Conservation (phyloP, 2,329 filamentous ascomycete genomes). For the Rhynchosporium secalis region DNA sequence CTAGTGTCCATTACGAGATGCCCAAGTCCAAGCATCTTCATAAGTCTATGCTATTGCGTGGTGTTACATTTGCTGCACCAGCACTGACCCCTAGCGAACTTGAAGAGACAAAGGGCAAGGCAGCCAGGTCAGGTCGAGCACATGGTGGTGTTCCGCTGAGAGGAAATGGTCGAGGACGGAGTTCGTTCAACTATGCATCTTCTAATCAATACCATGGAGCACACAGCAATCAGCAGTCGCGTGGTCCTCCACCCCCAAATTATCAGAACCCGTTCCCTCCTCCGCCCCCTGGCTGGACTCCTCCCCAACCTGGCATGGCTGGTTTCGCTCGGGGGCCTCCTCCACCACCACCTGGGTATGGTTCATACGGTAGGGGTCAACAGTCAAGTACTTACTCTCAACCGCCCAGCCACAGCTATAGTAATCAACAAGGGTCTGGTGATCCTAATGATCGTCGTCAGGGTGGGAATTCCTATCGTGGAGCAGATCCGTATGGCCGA, state of each 20-base stretch:
- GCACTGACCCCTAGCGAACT: slow-evolving; percentile 76
- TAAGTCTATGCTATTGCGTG: slow-evolving; percentile 91
- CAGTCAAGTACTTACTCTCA: slow-evolving; percentile 31
- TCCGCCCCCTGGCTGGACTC: slow-evolving; percentile 42
- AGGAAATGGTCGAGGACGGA: slow-evolving; percentile 49
- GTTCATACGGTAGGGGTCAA: slow-evolving; percentile 28
- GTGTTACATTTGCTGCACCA: slow-evolving; percentile 70
- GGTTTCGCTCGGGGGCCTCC: slow-evolving; percentile 49
- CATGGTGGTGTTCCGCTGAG: slow-evolving; percentile 66
- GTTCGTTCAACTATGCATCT: slow-evolving; percentile 55
- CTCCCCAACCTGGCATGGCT: slow-evolving; percentile 48
- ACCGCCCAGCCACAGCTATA: slow-evolving; percentile 23
- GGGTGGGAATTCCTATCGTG: slow-evolving; percentile 26
- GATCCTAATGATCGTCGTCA: slow-evolving; percentile 24
- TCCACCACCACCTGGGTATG: slow-evolving; percentile 46
- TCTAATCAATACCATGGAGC: slow-evolving; percentile 27
- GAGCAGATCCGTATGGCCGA: slow-evolving; percentile 22
- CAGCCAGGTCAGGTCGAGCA: slow-evolving; percentile 64
- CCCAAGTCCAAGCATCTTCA: slow-evolving; percentile 71
- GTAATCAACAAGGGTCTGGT: slow-evolving; percentile 23
- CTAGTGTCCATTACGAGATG: slow-evolving; percentile 82
- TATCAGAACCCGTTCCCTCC: slow-evolving; percentile 32
- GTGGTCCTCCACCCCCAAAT: slow-evolving; percentile 29
- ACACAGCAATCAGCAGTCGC: slow-evolving; percentile 27
- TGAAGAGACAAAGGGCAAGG: slow-evolving; percentile 67